A percentile compares a stretch with the other conserved stretches of the same genome.
Conservation (phyloP, 768 basidiomycete species). For the Pleurotus citrinopileatus region DNA sequence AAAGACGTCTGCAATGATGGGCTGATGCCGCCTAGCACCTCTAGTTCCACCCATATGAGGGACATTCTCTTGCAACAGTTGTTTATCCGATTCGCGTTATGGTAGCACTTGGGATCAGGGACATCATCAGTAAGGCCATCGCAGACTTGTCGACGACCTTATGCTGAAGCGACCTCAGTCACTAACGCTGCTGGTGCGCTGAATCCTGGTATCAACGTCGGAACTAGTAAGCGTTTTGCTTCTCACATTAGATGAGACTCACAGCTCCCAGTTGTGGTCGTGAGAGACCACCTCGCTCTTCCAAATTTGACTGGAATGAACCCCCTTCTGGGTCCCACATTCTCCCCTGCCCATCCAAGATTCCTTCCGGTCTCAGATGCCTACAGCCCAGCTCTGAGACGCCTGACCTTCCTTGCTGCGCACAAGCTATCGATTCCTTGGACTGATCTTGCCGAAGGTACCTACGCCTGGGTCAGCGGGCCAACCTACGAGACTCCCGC, state of each 20-base stretch:
- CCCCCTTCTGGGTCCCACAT: constrained; percentile 72
- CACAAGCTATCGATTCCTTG: constrained; percentile 52
- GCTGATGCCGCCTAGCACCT: constrained; percentile 12
- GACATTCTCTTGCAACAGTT: constrained; percentile 65
- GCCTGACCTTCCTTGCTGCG: constrained; percentile 69
- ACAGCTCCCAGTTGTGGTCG: constrained; percentile 62
- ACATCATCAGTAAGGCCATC: constrained; percentile 63
- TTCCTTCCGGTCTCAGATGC: constrained; percentile 86
- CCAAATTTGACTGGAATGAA: constrained; percentile 77
- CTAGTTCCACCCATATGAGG: constrained; percentile 87
- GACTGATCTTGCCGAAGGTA: constrained; percentile 71
- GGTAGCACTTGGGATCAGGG: constrained; percentile 71
- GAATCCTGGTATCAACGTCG: constrained; percentile 69
- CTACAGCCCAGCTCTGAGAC: constrained; percentile 71
- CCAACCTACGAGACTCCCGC: constrained; percentile 90
- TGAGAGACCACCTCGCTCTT: constrained; percentile 83
- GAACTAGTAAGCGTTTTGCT: constrained; percentile 59
- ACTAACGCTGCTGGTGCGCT: constrained; percentile 89
- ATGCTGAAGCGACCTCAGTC: constrained; percentile 42
- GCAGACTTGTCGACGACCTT: not conserved
- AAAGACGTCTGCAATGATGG: not conserved
- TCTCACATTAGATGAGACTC: not conserved
- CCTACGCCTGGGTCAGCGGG: constrained; percentile 88
- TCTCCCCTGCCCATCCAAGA: constrained; percentile 57
- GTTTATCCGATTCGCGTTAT: constrained; percentile 79